A percentile compares a stretch with the other conserved stretches of the same genome.
phyloP scores from a whole-genome alignment of 2,329 filamentous ascomycete species.

The Neodidymelliopsis sp. region DNA sequence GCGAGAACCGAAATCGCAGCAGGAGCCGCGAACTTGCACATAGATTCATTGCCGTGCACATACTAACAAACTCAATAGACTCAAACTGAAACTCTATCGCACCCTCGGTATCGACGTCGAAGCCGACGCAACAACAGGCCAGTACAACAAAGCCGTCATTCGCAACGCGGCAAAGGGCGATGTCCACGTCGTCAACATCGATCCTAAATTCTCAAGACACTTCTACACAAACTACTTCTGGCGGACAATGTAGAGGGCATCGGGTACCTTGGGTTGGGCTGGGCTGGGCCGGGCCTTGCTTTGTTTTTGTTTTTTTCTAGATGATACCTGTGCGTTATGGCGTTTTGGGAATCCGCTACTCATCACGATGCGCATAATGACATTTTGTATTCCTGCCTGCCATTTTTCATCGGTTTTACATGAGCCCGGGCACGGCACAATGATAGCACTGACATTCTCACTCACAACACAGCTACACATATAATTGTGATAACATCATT shows the following conservation, averaged over 20 bases:
- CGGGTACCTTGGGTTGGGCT: too few species aligned
- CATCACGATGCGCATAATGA: not conserved
- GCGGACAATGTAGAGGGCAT: slow-evolving; percentile 71
- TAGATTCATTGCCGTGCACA: too few species aligned
- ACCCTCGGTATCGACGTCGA: slow-evolving; percentile 91
- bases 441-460: too few species aligned
- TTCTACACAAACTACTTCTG: slow-evolving; percentile 98
- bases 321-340: not conserved
- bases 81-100: slow-evolving; percentile 90
- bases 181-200: slow-evolving; percentile 93
- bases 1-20: too few species aligned
- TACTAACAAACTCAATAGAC: slow-evolving; percentile 46
- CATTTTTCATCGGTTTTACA: too few species aligned
- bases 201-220: slow-evolving; percentile 87
- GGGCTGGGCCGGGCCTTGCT: too few species aligned
- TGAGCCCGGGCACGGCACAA: too few species aligned
- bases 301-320: not conserved
- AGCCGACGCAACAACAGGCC: slow-evolving; percentile 73
- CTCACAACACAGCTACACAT: too few species aligned
- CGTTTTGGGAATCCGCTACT: not conserved
- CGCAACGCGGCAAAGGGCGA: slow-evolving; percentile 87
- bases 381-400: too few species aligned
- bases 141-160: slow-evolving; percentile 85
- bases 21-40: too few species aligned
- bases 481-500: not conserved